Base-by-base conservation (phyloP, 2,329 filamentous ascomycete genomes). In the Phaeosphaeriaceae sp. region DNA sequence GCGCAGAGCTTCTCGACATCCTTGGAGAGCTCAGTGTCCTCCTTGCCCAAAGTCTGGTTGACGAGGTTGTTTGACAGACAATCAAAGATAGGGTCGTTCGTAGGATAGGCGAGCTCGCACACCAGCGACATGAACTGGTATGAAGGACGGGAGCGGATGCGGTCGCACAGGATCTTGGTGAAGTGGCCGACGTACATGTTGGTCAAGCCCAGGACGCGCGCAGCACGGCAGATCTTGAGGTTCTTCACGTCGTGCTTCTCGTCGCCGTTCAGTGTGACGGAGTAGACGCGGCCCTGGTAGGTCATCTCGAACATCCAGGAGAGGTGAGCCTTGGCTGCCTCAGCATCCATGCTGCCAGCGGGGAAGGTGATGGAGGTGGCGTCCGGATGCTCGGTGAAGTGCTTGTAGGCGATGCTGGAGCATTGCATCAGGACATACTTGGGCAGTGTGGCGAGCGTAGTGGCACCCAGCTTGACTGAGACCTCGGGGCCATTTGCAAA, bases 161-260 rank as follows among this genome's bases (percentile, higher is more conserved):
- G 61, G 21, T 76, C 67, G 44, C 73, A 76, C 52, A 70, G 64
- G 1, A 66, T 52, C 47, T 65, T 67, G 1, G 73, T 76, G 52
- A 76, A 74, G 54, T 76, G 73, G 0, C 64, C 67, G 0, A 76
- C 59, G 26, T 76, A 76, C n/a, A 63, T 68, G 54, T 67, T 69
- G 49, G 71, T 67, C 2, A 75, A 49, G 6, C 71, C 72, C 1
- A 75, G 52, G 0, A 67, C 63, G 6, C 70, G 66, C 2, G 70
- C 60, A 2, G 68, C 69, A 13, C 60, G 68, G 28, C 69, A 67
- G 51, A 75, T 65, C 4, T 62, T 52, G 1, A 75, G 35, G 26
- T 76, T 73, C 51, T 67, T 61, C 11, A 55, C 44, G 22, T 74
- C 67, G 22, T 55, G 42, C 11, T 60, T 57, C 3, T 63, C 53